Evolutionary conservation across 202 grass and related monocot genomes (phyloP), one percentile per base, ranked within the genome.

Genomic region (Carex sylvatica): DNA sequence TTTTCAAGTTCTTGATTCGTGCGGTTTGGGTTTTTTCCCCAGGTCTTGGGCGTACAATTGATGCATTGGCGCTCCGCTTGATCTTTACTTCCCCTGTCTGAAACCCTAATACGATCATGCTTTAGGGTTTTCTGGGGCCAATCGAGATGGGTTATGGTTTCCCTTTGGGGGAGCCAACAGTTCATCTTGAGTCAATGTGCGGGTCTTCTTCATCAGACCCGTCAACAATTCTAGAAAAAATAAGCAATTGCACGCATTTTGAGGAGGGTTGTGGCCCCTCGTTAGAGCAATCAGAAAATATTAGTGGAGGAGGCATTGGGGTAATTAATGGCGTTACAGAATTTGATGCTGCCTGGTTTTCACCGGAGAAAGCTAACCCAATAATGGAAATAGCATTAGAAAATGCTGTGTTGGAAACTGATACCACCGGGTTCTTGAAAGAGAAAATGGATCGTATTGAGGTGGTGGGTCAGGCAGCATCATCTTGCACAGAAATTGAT

Each of bases 71-170:
- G 33, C 36, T 82, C 16, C 5, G 61, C 26, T 67, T 65, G 62
- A 70, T 69, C n/a, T 53, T 13, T 56, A 33, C 63, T 26, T 53
- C 61, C 44, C 44, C 16, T 44, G 22, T 64, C 31, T 4, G 63
- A 70, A 53, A 68, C 80, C 42, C 61, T 82, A 81, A 81, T 81
- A 54, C 15, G 64, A 65, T 82, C 80, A 82, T 82, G 80, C 80
- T 13, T 56, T 82, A 82, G 61, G 62, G 63, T 54, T 67, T 66
- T 18, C 18, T 54, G 46, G 42, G 42, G 63, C 44, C 11, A 65
- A 38, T 10, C 18, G 44, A 26, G 63, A 82, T 82, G 61, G 61
- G 10, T 18, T 30, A 70, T 53, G 80, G 61, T 54, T 55, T 31
- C 80, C 53, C 49, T 54, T 67, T 67, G 55, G 62, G 49, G 80